Conservation (phyloP, 768 basidiomycete genomes). For the Cystofilobasidium bisporidii region DNA sequence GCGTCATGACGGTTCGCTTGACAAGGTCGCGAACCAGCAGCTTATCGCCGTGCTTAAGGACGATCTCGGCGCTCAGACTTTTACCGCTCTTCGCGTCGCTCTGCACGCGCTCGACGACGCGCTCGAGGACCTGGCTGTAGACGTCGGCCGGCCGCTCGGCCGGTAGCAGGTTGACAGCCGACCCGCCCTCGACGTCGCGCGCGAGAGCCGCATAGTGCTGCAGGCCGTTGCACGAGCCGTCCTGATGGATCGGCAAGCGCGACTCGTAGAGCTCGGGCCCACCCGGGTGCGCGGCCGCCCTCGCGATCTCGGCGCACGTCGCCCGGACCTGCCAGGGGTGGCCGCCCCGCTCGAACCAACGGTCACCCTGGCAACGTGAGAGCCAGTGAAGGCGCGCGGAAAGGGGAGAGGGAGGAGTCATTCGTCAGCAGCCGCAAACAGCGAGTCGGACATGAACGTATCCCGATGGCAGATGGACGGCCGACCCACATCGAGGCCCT, state of each 20-base stretch:
- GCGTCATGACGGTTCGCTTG: constrained; percentile 99
- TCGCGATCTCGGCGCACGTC: constrained; percentile 76
- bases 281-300: constrained; percentile 59
- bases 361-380: constrained; percentile 61
- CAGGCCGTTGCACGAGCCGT: constrained; percentile 95
- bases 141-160: constrained; percentile 86
- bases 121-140: constrained; percentile 78
- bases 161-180: constrained; percentile 80
- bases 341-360: constrained; percentile 86
- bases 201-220: constrained; percentile 98
- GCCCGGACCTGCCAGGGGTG: constrained; percentile 98
- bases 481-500: constrained; percentile 59
- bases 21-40: constrained; percentile 87
- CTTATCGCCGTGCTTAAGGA: constrained; percentile 51
- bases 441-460: too few relatives aligned
- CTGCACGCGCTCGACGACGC: constrained; percentile 63
- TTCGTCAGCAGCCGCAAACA: too few relatives aligned
- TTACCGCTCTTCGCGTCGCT: constrained; percentile 50
- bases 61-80: constrained; percentile 29
- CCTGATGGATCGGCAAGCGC: constrained; percentile 85
- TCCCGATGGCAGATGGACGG: background rate
- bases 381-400: too few relatives aligned
- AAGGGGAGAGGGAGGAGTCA: too few relatives aligned
- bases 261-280: constrained; percentile 54
- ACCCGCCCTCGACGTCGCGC: constrained; percentile 76